These are phyloP conservation scores for Caryopteris hybrid DNA, from an alignment of 305 asterid genomes.

Conservation along the genomic window DNA sequence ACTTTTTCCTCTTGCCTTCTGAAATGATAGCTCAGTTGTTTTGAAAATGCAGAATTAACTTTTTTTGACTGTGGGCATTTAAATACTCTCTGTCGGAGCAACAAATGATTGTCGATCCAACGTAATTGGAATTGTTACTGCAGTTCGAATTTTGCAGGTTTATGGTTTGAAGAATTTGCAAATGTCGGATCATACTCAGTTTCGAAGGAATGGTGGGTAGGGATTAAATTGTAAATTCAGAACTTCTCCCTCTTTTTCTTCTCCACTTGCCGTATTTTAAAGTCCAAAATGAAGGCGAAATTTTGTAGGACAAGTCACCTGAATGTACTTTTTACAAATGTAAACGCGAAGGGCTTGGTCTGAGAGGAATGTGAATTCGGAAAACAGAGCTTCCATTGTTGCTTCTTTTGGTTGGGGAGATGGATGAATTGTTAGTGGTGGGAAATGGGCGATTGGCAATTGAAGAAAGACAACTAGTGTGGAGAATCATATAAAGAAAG, in stretches of 20 bases:
- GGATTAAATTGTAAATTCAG: neutral
- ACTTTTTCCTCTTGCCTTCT: neutral
- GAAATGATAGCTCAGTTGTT: neutral
- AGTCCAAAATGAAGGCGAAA: too few relatives aligned
- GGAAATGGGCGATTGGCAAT: too few relatives aligned
- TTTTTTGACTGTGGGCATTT: neutral
- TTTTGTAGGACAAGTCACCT: too few relatives aligned
- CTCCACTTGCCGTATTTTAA: neutral
- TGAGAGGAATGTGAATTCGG: slow-evolving; percentile 59
- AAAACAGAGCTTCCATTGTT: slow-evolving; percentile 65
- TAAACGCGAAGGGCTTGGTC: slow-evolving; percentile 53
- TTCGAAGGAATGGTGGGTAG: neutral
- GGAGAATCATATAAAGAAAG: slow-evolving; percentile 15
- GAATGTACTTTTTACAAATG: too few relatives aligned
- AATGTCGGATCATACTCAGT: neutral
- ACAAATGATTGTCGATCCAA: neutral
- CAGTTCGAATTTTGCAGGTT: slow-evolving; percentile 8
- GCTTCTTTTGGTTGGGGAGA: neutral
- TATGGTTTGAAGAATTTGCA: neutral
- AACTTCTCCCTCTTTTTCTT: neutral
- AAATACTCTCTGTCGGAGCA: neutral
- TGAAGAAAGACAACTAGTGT: neutral
- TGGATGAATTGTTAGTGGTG: neutral
- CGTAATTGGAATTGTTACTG: neutral
- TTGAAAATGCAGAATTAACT: neutral